Conservation (phyloP, 2,329 filamentous ascomycete genomes). For the Tolypocladium endophyticum region DNA sequence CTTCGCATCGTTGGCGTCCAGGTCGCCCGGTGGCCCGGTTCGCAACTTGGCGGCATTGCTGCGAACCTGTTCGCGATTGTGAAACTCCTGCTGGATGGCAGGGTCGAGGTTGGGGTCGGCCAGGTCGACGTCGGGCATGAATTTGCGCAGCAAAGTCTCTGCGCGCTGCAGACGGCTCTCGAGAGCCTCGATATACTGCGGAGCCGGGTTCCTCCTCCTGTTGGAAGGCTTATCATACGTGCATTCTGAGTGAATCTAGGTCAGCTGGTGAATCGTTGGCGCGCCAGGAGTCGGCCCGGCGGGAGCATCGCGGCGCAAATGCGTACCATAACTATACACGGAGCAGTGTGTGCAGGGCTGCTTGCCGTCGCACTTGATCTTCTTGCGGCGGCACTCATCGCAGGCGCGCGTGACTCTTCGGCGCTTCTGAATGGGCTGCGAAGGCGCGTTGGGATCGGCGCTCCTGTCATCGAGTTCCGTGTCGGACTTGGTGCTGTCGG, state of each 20-base stretch:
- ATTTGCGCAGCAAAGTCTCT: conserved; percentile 66
- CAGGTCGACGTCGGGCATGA: conserved; percentile 76
- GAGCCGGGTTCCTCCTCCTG: conserved; percentile 77
- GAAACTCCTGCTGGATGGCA: conserved; percentile 59
- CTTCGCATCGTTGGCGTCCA: conserved; percentile 54
- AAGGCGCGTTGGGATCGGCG: conserved; percentile 22
- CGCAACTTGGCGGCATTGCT: conserved; percentile 32
- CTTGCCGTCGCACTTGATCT: conserved; percentile 81
- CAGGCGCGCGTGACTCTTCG: conserved; percentile 71
- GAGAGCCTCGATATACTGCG: conserved; percentile 85
- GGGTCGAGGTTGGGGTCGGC: conserved; percentile 77
- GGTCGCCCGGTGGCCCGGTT: conserved; percentile 17
- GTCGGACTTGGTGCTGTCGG: conserved; percentile 32
- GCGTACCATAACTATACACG: conserved; percentile 91
- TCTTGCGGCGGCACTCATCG: conserved; percentile 74
- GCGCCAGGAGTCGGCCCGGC: background rate
- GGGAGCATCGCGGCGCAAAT: background rate
- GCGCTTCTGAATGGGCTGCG: conserved; percentile 60
- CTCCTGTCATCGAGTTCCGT: conserved; percentile 27
- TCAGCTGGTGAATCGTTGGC: background rate
- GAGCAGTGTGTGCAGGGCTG: conserved; percentile 92
- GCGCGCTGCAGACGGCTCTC: conserved; percentile 76
- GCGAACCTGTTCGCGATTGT: conserved; percentile 42
- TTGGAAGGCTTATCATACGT: conserved; percentile 95
- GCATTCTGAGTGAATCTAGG: conserved; percentile 47